Evolutionary conservation across 2,329 filamentous ascomycete species (phyloP).

Genomic region (Exophiala bonariae): DNA sequence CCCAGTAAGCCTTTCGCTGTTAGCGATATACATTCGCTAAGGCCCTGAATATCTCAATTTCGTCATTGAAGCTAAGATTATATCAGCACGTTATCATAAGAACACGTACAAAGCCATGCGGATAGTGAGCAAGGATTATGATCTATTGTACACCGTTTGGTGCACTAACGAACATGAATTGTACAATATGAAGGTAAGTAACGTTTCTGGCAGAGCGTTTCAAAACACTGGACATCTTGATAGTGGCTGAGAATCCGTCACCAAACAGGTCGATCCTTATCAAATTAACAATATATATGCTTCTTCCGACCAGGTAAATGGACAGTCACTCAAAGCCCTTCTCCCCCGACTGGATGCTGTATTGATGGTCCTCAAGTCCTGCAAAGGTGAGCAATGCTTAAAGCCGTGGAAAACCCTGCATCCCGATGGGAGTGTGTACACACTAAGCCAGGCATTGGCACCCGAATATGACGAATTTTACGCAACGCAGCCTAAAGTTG

Average conservation of each 20-base stretch:
- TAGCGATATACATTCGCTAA: no score
- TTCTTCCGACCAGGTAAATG: neutral
- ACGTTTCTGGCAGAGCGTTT: neutral
- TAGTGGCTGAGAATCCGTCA: no score
- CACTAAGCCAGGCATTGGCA: slow-evolving; percentile 33
- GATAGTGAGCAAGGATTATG: slow-evolving; percentile 35
- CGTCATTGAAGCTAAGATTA: no score
- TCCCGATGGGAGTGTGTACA: slow-evolving; percentile 30
- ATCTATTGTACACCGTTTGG: slow-evolving; percentile 42
- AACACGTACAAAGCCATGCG: slow-evolving; percentile 41
- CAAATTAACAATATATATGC: slow-evolving; percentile 34
- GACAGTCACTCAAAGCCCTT: slow-evolving; percentile 24
- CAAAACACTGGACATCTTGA: neutral
- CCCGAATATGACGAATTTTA: slow-evolving; percentile 37
- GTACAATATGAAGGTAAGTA: slow-evolving; percentile 37
- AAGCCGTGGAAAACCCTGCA: slow-evolving; percentile 40
- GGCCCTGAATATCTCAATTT: no score
- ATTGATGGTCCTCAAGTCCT: slow-evolving; percentile 39
- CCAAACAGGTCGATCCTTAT: slow-evolving; percentile 38
- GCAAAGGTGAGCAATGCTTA: slow-evolving; percentile 36
- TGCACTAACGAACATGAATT: slow-evolving; percentile 42
- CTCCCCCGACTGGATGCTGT: slow-evolving; percentile 35
- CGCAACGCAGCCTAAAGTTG: slow-evolving; percentile 26
- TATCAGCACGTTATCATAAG: slow-evolving; percentile 1
- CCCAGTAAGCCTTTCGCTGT: neutral